Conservation (phyloP, 495 filamentous ascomycete genomes). For the Achaetomiella virescens region DNA sequence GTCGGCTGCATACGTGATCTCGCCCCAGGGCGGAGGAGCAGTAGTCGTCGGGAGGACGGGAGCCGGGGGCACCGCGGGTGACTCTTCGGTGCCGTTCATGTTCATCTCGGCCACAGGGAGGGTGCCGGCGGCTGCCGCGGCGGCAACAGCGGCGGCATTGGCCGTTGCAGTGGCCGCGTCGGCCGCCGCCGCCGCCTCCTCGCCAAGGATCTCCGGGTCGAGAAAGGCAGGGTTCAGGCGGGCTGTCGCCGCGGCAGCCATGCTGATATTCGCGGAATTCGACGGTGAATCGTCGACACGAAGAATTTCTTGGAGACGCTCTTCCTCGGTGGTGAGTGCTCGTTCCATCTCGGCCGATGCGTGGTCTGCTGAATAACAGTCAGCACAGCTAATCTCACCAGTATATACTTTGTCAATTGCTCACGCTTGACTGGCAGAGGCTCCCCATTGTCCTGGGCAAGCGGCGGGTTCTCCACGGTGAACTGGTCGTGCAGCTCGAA, state of each 20-base stretch:
- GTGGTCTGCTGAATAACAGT: constrained; percentile 6
- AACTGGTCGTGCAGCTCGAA: constrained; percentile 48
- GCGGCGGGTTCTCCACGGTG: constrained; percentile 40
- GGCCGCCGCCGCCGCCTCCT: constrained; percentile 29
- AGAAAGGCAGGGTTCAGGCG: constrained; percentile 42
- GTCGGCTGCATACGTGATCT: constrained; percentile 37
- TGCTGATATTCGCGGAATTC: constrained; percentile 34
- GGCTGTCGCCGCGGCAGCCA: constrained; percentile 45
- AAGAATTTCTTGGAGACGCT: constrained; percentile 32
- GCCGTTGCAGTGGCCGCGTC: constrained; percentile 23
- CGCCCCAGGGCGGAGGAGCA: constrained; percentile 37
- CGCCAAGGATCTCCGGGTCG: constrained; percentile 42
- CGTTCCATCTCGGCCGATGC: constrained; percentile 12
- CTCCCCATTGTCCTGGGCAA: constrained; percentile 31
- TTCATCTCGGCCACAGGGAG: constrained; percentile 16
- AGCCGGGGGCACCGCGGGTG: not conserved
- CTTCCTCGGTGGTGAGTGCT: constrained; percentile 29
- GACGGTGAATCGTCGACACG: constrained; percentile 21
- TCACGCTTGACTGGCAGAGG: constrained; percentile 33
- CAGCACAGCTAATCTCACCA: not conserved
- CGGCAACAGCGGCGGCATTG: constrained; percentile 13
- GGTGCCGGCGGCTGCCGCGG: constrained; percentile 13
- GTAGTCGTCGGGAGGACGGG: constrained; percentile 13
- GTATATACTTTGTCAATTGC: not conserved
- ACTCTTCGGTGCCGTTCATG: constrained; percentile 11